phyloP scores from a whole-genome alignment of 2,329 filamentous ascomycete genomes.

The Nigrospora sphaerica region DNA sequence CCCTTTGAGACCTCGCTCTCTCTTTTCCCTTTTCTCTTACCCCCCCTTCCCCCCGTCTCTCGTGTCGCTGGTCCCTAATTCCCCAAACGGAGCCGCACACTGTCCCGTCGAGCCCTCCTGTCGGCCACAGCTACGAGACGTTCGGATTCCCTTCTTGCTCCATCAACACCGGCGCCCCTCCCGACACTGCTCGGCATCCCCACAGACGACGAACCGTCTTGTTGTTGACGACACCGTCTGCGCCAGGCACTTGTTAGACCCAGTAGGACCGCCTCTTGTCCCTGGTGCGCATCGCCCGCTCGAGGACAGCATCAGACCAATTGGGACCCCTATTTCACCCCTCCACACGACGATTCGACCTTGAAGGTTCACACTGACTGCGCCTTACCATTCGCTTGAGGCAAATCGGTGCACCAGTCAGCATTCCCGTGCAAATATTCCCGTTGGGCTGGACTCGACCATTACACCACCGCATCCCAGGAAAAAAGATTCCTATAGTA shows the following conservation, averaged over 20 bases:
- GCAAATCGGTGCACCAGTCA: slow-evolving; percentile 29
- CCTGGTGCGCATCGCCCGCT: slow-evolving; percentile 21
- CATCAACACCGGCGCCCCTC: slow-evolving; percentile 1
- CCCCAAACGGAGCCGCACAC: slow-evolving; percentile 17
- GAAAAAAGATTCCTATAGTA: slow-evolving; percentile 1
- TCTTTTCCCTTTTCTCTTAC: slow-evolving; percentile 27
- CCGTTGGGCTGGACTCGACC: slow-evolving; percentile 40
- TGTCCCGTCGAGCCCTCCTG: slow-evolving; percentile 20
- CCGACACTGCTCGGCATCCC: not conserved
- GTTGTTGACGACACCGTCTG: not conserved
- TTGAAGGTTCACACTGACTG: slow-evolving; percentile 31
- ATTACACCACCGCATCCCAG: not conserved
- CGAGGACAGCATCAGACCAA: slow-evolving; percentile 9
- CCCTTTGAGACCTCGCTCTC: slow-evolving; percentile 30
- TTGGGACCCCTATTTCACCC: slow-evolving; percentile 19
- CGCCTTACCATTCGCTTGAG: slow-evolving; percentile 35
- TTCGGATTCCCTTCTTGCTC: slow-evolving; percentile 2
- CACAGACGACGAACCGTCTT: not conserved
- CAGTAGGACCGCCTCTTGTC: slow-evolving; percentile 21
- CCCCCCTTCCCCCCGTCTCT: slow-evolving; percentile 19
- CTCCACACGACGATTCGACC: slow-evolving; percentile 20
- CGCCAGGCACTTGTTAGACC: slow-evolving; percentile 14
- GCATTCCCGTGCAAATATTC: slow-evolving; percentile 15
- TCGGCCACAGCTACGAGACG: slow-evolving; percentile 4
- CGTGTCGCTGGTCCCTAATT: slow-evolving; percentile 20